A percentile compares a stretch with the other conserved stretches of the same genome.
Conservation (phyloP, 805 yeast species). For the Lachancea thermotolerans region DNA sequence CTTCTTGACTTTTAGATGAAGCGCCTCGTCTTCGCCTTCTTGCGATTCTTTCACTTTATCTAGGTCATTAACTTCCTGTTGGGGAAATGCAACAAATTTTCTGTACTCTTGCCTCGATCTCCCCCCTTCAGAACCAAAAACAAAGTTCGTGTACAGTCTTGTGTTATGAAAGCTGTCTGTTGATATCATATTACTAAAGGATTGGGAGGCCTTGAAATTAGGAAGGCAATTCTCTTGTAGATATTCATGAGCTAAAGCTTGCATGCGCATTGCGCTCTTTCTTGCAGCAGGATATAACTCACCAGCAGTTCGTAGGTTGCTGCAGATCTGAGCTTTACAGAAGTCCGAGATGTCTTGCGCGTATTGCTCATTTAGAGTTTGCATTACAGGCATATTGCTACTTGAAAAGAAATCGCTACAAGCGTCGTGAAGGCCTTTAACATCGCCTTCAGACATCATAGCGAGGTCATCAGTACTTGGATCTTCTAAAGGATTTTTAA, state of each 20-base stretch:
- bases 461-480: slow-evolving; percentile 28
- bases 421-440: slow-evolving; percentile 16
- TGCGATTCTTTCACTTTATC: background rate
- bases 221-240: slow-evolving; percentile 47
- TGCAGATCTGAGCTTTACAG: background rate
- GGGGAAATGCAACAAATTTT: no score
- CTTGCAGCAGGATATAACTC: slow-evolving; percentile 39
- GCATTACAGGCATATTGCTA: slow-evolving; percentile 1
- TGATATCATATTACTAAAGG: slow-evolving; percentile 47
- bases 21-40: slow-evolving; percentile 20
- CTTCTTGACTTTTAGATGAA: background rate
- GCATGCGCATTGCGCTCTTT: slow-evolving; percentile 51
- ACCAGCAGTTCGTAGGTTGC: background rate
- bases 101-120: slow-evolving; percentile 8
- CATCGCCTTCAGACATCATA: slow-evolving; percentile 24
- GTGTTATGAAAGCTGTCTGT: slow-evolving; percentile 33
- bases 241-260: slow-evolving; percentile 42
- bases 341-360: slow-evolving; percentile 8
- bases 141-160: slow-evolving; percentile 16
- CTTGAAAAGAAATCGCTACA: slow-evolving; percentile 8
- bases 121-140: slow-evolving; percentile 27
- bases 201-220: slow-evolving; percentile 54
- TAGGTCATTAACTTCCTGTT: slow-evolving; percentile 5
- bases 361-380: slow-evolving; percentile 15
- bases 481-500: slow-evolving; percentile 64